Conservation (phyloP, 192 early-diverging fungal genomes). For the Backusella tarrabulga region DNA sequence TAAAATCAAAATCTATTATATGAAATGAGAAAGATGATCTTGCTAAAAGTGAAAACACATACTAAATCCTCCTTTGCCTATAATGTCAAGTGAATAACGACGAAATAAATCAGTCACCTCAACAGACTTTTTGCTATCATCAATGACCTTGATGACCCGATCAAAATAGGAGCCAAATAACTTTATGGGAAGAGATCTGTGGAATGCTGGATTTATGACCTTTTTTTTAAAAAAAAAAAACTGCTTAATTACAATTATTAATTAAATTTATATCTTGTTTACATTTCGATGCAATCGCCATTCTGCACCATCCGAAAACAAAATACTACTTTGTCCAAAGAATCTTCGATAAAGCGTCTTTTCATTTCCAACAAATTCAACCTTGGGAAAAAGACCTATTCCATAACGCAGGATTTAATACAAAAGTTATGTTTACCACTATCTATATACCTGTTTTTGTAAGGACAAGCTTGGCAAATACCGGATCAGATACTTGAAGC, state of each 20-base stretch:
- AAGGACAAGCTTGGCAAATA: neutral
- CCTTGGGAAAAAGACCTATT: neutral
- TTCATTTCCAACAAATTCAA: neutral
- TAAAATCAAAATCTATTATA: slow-evolving; percentile 4
- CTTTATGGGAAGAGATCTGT: slow-evolving; percentile 8
- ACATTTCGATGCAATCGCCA: neutral
- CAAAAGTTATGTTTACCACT: too few species aligned
- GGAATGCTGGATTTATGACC: slow-evolving; percentile 6
- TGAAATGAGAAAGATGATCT: neutral
- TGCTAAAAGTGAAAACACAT: neutral
- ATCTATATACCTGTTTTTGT: neutral
- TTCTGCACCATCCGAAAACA: neutral
- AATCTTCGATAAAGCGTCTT: neutral
- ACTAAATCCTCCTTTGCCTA: slow-evolving; percentile 51
- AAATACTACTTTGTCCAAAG: neutral
- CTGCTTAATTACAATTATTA: neutral
- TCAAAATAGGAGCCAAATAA: neutral
- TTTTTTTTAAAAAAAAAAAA: neutral
- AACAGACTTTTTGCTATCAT: neutral
- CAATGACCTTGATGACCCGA: neutral
- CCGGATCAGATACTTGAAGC: neutral
- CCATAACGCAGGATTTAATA: too few species aligned
- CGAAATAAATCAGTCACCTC: neutral
- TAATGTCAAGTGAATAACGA: slow-evolving; percentile 54
- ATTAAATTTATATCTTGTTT: neutral